These are phyloP conservation scores for Tremella fuciformis DNA, from an alignment of 768 basidiomycete genomes.

Conservation along the genomic window DNA sequence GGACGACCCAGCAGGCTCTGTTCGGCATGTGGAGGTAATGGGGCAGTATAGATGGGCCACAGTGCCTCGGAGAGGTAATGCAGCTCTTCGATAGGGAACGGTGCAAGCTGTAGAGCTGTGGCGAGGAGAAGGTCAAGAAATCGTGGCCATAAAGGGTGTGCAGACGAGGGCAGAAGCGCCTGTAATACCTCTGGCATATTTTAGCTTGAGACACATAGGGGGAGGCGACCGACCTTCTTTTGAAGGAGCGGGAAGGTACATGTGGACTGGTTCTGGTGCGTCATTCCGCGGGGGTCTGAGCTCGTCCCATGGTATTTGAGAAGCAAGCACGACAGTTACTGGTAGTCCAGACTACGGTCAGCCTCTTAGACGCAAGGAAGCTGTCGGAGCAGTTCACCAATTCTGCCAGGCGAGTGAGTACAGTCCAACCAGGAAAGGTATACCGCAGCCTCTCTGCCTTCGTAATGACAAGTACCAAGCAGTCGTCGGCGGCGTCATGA, in stretches of 20 bases:
- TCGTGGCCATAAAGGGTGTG: conserved; percentile 45
- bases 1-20: conserved; percentile 15
- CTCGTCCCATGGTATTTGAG: conserved; percentile 44
- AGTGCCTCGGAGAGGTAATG: conserved; percentile 34
- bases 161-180: conserved; percentile 20
- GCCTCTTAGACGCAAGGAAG: neutral
- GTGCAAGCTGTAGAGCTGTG: conserved; percentile 30
- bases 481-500: neutral
- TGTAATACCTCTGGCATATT: conserved; percentile 26
- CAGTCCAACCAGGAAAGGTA: conserved; percentile 36
- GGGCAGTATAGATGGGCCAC: conserved; percentile 48
- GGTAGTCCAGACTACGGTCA: conserved; percentile 26
- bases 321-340: conserved; percentile 36
- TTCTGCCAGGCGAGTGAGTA: conserved; percentile 41
- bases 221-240: conserved; percentile 31
- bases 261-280: conserved; percentile 43
- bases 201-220: neutral
- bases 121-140: conserved; percentile 48
- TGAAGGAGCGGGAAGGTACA: conserved; percentile 32
- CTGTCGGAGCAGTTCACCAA: conserved; percentile 31
- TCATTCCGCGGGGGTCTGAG: conserved; percentile 39
- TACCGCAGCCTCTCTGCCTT: conserved; percentile 32
- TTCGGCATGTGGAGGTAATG: conserved; percentile 36
- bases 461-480: conserved; percentile 28
- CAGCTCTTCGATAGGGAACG: conserved; percentile 26